Evolutionary conservation across 768 basidiomycete genomes (phyloP), one percentile per base, ranked within the genome.

Genomic region (Symmetrospora coprosmae): DNA sequence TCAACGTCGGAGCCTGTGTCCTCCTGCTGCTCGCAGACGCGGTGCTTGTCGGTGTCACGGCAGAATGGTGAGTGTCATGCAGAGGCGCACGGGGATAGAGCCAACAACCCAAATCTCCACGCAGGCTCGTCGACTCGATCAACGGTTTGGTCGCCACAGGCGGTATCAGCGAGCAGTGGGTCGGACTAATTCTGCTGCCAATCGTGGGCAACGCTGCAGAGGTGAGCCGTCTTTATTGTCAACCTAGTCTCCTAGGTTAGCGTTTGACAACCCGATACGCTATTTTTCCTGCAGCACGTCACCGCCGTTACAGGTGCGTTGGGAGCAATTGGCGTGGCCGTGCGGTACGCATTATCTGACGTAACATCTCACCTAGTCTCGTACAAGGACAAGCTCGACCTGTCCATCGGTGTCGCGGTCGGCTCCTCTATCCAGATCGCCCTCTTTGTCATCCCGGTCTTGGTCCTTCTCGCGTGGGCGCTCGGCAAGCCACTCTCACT

Each of bases 101-200:
- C 30, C 16, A 50, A 50, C 28, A 23, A n/a, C n/a, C n/a, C n/a
- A n/a, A n/a, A n/a, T n/a, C 30, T 17, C 30, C 21, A 25, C 31
- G 8, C 21, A 53, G 34, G 74, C 77, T 94, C 4, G 87, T 96
- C 2, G 81, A 79, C 66, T 86, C 86, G 2, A 91, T 70, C 66
- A 74, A 79, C 63, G 86, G 86, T 13, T 69, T 96, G 34, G 83
- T 85, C 0, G 67, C 66, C 0, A 67, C 68, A 0, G 81, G 82
- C 21, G 17, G 27, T 6, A 83, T 97, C 55, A 79, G 75, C 61
- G 78, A 80, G 62, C 85, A 85, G 71, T 97, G 89, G 69, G 83
- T 94, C 63, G 90, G 87, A 11, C 73, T 94, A 34, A 87, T 97
- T 66, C 75, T 97, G 16, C 78, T 97, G 8, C 92, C 92, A 5